Conservation (phyloP, 345 rosid genomes). For the Psidium guajava region DNA sequence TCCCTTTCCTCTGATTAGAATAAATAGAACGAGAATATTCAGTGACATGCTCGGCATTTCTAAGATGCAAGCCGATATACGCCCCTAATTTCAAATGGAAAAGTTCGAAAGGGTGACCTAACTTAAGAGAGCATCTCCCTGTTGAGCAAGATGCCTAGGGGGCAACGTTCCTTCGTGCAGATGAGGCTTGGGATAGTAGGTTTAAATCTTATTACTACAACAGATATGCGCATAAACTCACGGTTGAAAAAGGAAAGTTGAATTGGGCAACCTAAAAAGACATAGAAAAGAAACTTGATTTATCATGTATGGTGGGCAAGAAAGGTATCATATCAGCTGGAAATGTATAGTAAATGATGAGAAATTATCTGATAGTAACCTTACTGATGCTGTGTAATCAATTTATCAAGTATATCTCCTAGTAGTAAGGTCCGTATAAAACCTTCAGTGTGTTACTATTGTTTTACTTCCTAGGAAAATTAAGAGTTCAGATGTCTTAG, state of each 20-base stretch:
- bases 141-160: neutral
- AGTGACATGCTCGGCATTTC: neutral
- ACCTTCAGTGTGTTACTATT: neutral
- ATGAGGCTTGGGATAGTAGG: neutral
- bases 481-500: neutral
- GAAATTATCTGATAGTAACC: neutral
- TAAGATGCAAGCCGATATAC: neutral
- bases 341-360: neutral
- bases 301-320: neutral
- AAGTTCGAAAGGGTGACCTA: neutral
- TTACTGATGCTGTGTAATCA: neutral
- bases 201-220: neutral
- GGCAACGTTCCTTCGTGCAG: neutral
- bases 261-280: neutral
- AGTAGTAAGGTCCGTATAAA: neutral
- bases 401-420: neutral
- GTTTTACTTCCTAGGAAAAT: neutral
- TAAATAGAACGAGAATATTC: neutral
- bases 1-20: neutral
- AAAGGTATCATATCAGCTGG: neutral
- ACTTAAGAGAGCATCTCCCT: neutral
- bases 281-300: neutral
- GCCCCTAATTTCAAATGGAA: neutral
- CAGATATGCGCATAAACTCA: neutral
- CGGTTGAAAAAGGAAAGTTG: neutral